phyloP scores from a whole-genome alignment of 2,329 filamentous ascomycete species.

The Paracorniculantispora psalliotae region DNA sequence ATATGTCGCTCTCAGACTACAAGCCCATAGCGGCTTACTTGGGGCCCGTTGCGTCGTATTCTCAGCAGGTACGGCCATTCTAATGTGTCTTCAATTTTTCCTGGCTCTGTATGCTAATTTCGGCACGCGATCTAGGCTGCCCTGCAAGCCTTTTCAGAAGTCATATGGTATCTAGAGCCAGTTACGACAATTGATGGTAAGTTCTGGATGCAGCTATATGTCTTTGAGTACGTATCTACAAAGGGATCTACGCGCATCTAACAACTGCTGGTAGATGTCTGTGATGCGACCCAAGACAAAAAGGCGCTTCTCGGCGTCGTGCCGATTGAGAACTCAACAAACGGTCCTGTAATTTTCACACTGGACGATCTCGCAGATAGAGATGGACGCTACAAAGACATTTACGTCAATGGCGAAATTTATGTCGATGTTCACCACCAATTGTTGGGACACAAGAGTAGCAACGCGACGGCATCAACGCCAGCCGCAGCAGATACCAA shows the following conservation, averaged over 20 bases:
- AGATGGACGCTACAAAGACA: slow-evolving; percentile 55
- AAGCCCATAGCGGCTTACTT: slow-evolving; percentile 13
- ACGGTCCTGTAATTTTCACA: slow-evolving; percentile 86
- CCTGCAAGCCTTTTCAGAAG: slow-evolving; percentile 42
- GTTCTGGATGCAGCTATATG: slow-evolving; percentile 18
- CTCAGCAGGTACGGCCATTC: slow-evolving; percentile 8
- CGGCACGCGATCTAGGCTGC: slow-evolving; percentile 34
- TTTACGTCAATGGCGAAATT: slow-evolving; percentile 75
- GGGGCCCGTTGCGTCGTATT: slow-evolving; percentile 11
- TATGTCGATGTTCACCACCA: slow-evolving; percentile 89
- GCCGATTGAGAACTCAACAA: slow-evolving; percentile 93
- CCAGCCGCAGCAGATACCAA: slow-evolving; percentile 44
- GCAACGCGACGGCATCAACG: slow-evolving; percentile 29
- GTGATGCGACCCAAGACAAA: slow-evolving; percentile 67
- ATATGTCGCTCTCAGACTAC: not conserved
- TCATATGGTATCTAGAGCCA: slow-evolving; percentile 44
- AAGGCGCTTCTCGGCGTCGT: slow-evolving; percentile 70
- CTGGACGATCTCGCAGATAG: slow-evolving; percentile 84
- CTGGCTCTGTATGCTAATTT: not conserved
- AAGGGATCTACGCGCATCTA: not conserved
- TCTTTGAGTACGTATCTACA: not conserved
- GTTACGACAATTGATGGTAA: slow-evolving; percentile 47
- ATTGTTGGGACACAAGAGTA: slow-evolving; percentile 56
- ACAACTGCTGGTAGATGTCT: slow-evolving; percentile 56
- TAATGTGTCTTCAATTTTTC: too few species aligned